Evolutionary conservation across 495 filamentous ascomycete genomes (phyloP).

Genomic region (Penicillium desertorum): DNA sequence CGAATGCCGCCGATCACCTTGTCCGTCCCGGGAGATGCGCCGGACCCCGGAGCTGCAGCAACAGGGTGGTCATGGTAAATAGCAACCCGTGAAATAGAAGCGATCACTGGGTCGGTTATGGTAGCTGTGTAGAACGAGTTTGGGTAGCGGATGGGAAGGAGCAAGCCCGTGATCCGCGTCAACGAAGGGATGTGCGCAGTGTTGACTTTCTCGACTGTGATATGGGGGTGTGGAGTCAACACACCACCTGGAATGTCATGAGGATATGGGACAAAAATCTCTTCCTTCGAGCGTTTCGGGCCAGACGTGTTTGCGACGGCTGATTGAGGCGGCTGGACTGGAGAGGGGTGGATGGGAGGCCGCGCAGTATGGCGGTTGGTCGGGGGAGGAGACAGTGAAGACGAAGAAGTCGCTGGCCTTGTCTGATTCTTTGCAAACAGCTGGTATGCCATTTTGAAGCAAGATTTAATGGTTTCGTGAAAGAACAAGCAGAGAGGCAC

Average conservation of each 20-base stretch:
- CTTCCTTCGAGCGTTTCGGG: slow-evolving; percentile 27
- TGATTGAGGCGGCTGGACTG: slow-evolving; percentile 26
- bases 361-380: slow-evolving; percentile 11
- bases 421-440: slow-evolving; percentile 40
- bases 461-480: slow-evolving; percentile 1
- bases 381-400: slow-evolving; percentile 23
- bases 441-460: slow-evolving; percentile 41
- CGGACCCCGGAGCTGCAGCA: slow-evolving; percentile 36
- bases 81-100: slow-evolving; percentile 75
- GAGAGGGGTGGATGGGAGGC: slow-evolving; percentile 38
- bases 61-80: slow-evolving; percentile 58
- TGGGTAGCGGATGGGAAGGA: slow-evolving; percentile 86
- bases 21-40: slow-evolving; percentile 35
- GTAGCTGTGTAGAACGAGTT: slow-evolving; percentile 81
- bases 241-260: slow-evolving; percentile 31
- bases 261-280: slow-evolving; percentile 38
- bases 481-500: slow-evolving; percentile 12
- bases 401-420: slow-evolving; percentile 30
- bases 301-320: slow-evolving; percentile 27
- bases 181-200: slow-evolving; percentile 68
- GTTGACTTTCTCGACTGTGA: slow-evolving; percentile 58
- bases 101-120: slow-evolving; percentile 62
- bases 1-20: slow-evolving; percentile 81
- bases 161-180: slow-evolving; percentile 75
- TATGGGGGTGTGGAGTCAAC: slow-evolving; percentile 40